Base-by-base conservation (phyloP, 306 rosid genomes). In the Rosa persica region DNA sequence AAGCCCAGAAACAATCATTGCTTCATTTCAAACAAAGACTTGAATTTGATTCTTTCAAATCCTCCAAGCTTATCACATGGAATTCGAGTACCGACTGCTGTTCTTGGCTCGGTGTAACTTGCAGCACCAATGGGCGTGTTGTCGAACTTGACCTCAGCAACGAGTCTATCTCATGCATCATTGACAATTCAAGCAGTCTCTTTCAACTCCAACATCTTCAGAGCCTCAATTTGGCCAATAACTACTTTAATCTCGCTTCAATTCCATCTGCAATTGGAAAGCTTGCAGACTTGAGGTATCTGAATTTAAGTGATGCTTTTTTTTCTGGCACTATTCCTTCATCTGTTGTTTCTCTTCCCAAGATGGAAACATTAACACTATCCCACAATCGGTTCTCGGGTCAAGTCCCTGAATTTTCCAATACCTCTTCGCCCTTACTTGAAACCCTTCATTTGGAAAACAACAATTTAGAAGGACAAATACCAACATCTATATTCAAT, bases 381-480 rank as follows among this genome's bases (percentile, higher is more conserved):
- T 39, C 43, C 43, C 43, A 39, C 43, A 39, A 39, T 39, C 43
- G 5, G 43, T 74, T 82, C 47, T 52, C 19, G 11, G 74, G 80
- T 7, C 57, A 62, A 57, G 30, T 68, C 8, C 40, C 25, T 12
- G 80, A 82, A 70, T 49, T 78, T 43, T 22, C 79, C 20, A 58
- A 75, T 11, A 40, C 36, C 60, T 82, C 82, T 23, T 78, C 82
- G 4, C 44, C 52, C 55, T 20, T 8, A 2, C 51, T 88, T 20
- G 1, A 0, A 10, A 64, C 20, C 27, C 83, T 91, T 8, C 84
- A 85, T 76, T 79, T 91, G 57, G 71, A 83, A 4, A 79, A 17
- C 67, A 91, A 91, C 60, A 49, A 61, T 8, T 72, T 91, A 60
- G 83, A 82, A n/a, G 92, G 97, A 10, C 49, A 78, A 4, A 58